A percentile compares a stretch with the other conserved stretches of the same genome.
Evolutionary conservation across 2,329 filamentous ascomycete genomes (phyloP).

Genomic region (Cryphonectria parasitica): DNA sequence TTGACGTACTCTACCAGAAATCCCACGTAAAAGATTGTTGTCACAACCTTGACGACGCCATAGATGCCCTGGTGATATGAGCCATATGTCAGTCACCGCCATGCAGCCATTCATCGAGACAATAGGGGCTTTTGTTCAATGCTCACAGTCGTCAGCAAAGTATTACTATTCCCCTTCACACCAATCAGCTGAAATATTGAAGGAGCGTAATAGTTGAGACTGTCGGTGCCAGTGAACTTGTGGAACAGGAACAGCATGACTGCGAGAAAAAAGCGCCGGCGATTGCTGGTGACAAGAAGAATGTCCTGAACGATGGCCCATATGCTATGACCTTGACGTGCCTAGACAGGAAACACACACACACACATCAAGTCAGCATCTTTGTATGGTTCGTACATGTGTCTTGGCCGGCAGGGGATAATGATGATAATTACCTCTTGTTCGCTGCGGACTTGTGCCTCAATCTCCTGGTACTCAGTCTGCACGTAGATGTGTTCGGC

Average conservation of each 20-base stretch:
- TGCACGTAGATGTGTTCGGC: slow-evolving; percentile 44
- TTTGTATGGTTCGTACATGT: neutral
- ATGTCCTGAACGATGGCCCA: slow-evolving; percentile 34
- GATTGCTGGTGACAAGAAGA: slow-evolving; percentile 33
- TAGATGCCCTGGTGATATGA: neutral
- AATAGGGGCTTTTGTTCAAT: neutral
- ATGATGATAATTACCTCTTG: slow-evolving; percentile 27
- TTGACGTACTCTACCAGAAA: neutral
- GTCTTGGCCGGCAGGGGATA: neutral
- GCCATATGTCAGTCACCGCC: neutral
- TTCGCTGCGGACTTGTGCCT: slow-evolving; percentile 41
- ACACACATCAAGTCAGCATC: no score
- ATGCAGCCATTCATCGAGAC: neutral
- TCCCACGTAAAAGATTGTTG: neutral
- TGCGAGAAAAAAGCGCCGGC: slow-evolving; percentile 35
- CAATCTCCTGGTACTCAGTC: slow-evolving; percentile 43
- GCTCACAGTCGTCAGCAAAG: neutral
- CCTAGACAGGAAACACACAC: neutral
- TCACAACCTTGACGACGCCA: neutral
- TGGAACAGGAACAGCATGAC: slow-evolving; percentile 41
- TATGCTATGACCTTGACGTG: slow-evolving; percentile 15
- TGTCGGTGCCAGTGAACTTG: slow-evolving; percentile 47
- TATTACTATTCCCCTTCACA: slow-evolving; percentile 36
- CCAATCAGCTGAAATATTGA: slow-evolving; percentile 46
- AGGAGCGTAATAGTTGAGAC: slow-evolving; percentile 46